These are phyloP conservation scores for Entomophthora muscae DNA, from an alignment of 371 early-diverging fungal genomes.

Conservation along the genomic window DNA sequence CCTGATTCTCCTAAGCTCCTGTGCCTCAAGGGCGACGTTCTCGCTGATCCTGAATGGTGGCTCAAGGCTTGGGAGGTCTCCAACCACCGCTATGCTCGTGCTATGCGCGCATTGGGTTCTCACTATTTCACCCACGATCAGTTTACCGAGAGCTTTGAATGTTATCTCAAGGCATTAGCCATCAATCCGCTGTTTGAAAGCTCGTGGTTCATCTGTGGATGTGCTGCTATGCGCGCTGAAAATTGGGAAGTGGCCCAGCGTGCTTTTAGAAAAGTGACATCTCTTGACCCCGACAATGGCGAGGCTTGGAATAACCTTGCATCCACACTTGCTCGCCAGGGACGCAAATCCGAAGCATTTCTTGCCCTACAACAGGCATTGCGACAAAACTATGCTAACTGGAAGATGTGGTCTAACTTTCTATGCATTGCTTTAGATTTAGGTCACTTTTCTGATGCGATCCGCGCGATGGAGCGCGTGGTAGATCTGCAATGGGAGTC, in stretches of 20 bases:
- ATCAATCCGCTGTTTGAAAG: constrained; percentile 89
- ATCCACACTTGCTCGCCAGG: constrained; percentile 49
- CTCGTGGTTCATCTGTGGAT: constrained; percentile 91
- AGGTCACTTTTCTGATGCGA: constrained; percentile 63
- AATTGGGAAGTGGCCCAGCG: constrained; percentile 54
- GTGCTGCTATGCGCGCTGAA: constrained; percentile 69
- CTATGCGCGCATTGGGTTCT: constrained; percentile 81
- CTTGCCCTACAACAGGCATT: constrained; percentile 67
- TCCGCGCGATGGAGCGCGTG: constrained; percentile 67
- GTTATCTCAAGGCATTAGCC: constrained; percentile 52
- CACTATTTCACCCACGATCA: constrained; percentile 47
- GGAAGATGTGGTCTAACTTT: constrained; percentile 88
- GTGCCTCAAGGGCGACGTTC: constrained; percentile 80
- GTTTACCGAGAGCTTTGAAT: constrained; percentile 28
- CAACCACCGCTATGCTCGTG: constrained; percentile 58
- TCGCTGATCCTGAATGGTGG: constrained; percentile 56
- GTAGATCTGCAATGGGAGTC: constrained; percentile 55
- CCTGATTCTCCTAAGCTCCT: constrained; percentile 65
- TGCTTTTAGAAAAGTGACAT: constrained; percentile 61
- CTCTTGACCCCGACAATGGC: constrained; percentile 62
- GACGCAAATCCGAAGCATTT: constrained; percentile 56
- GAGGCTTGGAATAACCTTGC: constrained; percentile 96
- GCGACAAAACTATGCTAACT: constrained; percentile 55
- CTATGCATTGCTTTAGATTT: constrained; percentile 58
- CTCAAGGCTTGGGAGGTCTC: constrained; percentile 79